phyloP scores from a whole-genome alignment of 148 eudicot genomes.

The Vaccinium darrowii region DNA sequence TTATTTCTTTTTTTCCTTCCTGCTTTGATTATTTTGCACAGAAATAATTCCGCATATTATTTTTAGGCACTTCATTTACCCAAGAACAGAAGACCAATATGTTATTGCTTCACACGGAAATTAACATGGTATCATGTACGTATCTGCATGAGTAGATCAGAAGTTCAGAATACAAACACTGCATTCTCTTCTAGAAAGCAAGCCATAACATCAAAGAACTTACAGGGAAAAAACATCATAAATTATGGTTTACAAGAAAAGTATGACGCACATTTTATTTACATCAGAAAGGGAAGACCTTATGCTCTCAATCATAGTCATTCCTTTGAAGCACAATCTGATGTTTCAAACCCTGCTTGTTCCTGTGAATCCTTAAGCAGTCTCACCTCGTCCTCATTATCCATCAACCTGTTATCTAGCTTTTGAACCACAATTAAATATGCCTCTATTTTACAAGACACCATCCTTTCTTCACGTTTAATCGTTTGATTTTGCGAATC shows the following conservation, averaged over 20 bases:
- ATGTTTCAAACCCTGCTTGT: conserved; percentile 24
- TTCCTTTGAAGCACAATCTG: conserved; percentile 16
- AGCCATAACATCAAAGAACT: background rate
- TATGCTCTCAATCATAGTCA: background rate
- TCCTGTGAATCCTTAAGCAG: conserved; percentile 27
- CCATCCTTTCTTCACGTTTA: conserved; percentile 32
- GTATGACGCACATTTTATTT: background rate
- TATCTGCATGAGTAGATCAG: background rate
- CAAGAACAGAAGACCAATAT: background rate
- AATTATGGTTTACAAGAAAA: background rate
- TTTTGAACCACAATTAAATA: conserved; percentile 21
- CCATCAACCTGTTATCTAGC: conserved; percentile 34
- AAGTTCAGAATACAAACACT: background rate
- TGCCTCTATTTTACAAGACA: conserved; percentile 23
- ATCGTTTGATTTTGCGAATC: conserved; percentile 20
- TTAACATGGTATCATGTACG: background rate
- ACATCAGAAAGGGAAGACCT: conserved; percentile 5
- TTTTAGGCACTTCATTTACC: background rate
- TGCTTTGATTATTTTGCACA: background rate
- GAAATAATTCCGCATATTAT: no score
- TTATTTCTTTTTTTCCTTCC: no score
- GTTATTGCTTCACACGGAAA: background rate
- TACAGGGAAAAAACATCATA: background rate
- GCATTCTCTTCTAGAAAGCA: background rate
- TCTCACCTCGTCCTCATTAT: conserved; percentile 33